Conservation (phyloP, 306 rosid species). For the Canavalia gladiata region DNA sequence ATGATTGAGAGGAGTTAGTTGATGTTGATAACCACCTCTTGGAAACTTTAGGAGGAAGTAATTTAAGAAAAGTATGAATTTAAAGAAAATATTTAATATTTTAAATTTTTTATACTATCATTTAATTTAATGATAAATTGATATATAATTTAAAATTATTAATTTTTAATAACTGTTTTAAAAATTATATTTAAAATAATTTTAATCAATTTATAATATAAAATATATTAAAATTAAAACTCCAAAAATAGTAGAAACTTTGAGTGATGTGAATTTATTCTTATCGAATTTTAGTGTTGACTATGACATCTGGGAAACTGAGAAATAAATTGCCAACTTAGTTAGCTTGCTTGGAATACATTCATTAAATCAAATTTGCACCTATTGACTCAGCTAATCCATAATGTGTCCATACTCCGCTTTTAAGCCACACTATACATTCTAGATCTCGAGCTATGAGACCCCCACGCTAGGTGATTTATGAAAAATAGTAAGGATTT, state of each 20-base stretch:
- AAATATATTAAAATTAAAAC: no score
- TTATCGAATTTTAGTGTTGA: slow-evolving; percentile 8
- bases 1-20: slow-evolving; percentile 43
- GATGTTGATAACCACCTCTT: slow-evolving; percentile 50
- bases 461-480: not conserved
- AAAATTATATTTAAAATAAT: no score
- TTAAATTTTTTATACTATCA: no score
- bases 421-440: slow-evolving; percentile 1
- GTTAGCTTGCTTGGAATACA: slow-evolving; percentile 45
- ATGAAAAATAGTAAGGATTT: not conserved
- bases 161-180: no score
- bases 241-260: no score
- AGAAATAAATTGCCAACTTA: slow-evolving; percentile 41
- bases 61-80: no score
- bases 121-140: no score
- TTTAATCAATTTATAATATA: no score
- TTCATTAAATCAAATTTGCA: slow-evolving; percentile 1
- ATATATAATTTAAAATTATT: not conserved
- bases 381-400: slow-evolving; percentile 16
- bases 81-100: no score
- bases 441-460: not conserved
- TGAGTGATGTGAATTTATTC: not conserved
- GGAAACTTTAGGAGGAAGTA: slow-evolving; percentile 50
- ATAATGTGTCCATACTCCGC: not conserved
- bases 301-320: not conserved